Evolutionary conservation across 2,329 filamentous ascomycete genomes (phyloP).

Genomic region (Laburnicola sp.): DNA sequence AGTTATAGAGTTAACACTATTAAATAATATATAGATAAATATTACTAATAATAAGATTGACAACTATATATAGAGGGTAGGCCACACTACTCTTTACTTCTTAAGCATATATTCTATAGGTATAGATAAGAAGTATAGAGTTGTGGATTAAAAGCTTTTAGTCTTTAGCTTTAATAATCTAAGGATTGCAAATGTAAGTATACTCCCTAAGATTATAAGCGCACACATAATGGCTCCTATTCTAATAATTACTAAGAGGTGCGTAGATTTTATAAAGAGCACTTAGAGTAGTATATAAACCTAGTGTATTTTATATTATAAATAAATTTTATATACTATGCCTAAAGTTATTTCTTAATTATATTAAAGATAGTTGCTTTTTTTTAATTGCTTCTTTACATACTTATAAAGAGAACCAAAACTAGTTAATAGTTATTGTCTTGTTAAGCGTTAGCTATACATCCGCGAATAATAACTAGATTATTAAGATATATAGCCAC

Average conservation of each 20-base stretch:
- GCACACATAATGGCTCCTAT: constrained; percentile 29
- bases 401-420: background rate
- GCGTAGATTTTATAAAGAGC: constrained; percentile 23
- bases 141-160: constrained; percentile 26
- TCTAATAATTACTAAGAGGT: constrained; percentile 36
- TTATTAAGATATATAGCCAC: background rate
- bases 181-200: constrained; percentile 35
- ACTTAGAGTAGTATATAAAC: constrained; percentile 2
- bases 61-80: constrained; percentile 15
- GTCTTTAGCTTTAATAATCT: constrained; percentile 34
- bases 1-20: constrained; percentile 5
- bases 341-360: background rate
- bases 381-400: background rate
- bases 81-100: constrained; percentile 17
- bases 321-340: constrained; percentile 1
- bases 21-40: constrained; percentile 15
- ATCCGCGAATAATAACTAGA: background rate
- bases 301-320: background rate
- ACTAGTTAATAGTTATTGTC: constrained; percentile 1
- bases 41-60: constrained; percentile 17
- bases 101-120: constrained; percentile 38
- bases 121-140: constrained; percentile 22
- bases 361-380: constrained; percentile 1
- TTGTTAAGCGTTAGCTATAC: constrained; percentile 6
- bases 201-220: constrained; percentile 25